These are phyloP conservation scores for Stemphylium vesicarium DNA, from an alignment of 2,329 filamentous ascomycete species.

Conservation along the genomic window DNA sequence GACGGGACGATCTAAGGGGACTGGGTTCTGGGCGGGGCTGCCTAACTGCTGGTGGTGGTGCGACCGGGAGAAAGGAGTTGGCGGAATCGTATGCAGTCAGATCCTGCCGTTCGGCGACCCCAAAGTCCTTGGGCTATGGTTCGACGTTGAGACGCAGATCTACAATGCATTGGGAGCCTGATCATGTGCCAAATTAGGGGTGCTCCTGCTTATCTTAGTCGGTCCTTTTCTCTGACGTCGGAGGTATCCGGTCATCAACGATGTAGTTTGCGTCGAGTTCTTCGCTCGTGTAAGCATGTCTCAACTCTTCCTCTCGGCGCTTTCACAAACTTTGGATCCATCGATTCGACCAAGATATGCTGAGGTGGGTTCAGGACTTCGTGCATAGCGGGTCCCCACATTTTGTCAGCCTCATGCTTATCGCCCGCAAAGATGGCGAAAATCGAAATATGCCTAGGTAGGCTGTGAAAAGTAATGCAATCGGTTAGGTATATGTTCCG, in stretches of 20 bases:
- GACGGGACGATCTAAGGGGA: constrained; percentile 44
- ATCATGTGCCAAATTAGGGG: not conserved
- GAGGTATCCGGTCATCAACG: not conserved
- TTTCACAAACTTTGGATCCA: not conserved
- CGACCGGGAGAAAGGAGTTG: constrained; percentile 60
- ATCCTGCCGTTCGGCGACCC: constrained; percentile 40
- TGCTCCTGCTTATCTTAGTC: constrained; percentile 2
- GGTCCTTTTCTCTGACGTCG: constrained; percentile 1
- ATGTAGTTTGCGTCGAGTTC: not conserved
- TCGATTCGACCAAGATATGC: not conserved
- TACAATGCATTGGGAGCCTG: constrained; percentile 16
- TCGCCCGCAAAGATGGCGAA: too few relatives aligned
- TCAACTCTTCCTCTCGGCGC: not conserved
- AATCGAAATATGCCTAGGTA: too few relatives aligned
- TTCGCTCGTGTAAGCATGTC: not conserved
- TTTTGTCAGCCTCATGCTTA: not conserved
- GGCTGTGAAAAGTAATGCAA: not conserved
- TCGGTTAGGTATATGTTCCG: not conserved
- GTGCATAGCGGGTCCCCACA: not conserved
- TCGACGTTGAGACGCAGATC: constrained; percentile 13
- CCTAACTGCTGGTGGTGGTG: constrained; percentile 7
- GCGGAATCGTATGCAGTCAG: constrained; percentile 42
- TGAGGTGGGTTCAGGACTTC: not conserved
- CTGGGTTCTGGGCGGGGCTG: constrained; percentile 60
- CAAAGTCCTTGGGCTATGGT: constrained; percentile 24